Conservation (phyloP, 345 rosid genomes). For the Tarenaya hassleriana region DNA sequence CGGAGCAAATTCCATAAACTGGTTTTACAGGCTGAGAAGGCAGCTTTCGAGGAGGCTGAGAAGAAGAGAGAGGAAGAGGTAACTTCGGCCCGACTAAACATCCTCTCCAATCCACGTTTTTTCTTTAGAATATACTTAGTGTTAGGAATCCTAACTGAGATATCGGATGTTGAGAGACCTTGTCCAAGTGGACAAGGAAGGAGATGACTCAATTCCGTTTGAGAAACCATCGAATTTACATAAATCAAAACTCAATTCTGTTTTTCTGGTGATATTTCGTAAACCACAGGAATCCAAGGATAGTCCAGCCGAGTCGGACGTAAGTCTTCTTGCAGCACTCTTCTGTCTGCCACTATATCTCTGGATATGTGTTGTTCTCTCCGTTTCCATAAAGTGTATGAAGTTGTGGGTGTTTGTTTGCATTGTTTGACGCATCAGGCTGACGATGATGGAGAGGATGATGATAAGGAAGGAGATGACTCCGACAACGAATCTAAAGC, state of each 20-base stretch:
- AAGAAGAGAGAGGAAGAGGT: conserved; percentile 87
- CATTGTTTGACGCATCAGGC: conserved; percentile 34
- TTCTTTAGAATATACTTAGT: too few species aligned
- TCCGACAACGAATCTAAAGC: conserved; percentile 43
- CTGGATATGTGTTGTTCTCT: too few species aligned
- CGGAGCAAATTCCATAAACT: conserved; percentile 5
- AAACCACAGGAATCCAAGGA: conserved; percentile 64
- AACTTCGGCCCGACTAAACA: too few species aligned
- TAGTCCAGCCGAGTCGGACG: conserved; percentile 64
- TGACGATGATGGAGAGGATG: conserved; percentile 33
- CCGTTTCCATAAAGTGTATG: too few species aligned
- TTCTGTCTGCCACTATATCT: too few species aligned
- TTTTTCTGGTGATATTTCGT: conserved; percentile 20
- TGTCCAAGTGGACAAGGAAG: too few species aligned
- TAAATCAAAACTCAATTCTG: conserved; percentile 56
- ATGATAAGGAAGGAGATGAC: conserved; percentile 39
- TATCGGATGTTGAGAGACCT: too few species aligned
- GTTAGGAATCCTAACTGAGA: too few species aligned
- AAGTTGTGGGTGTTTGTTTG: too few species aligned
- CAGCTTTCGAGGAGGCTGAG: conserved; percentile 89
- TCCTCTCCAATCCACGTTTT: too few species aligned
- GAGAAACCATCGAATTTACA: conserved; percentile 16
- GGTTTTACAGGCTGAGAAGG: conserved; percentile 83
- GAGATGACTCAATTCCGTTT: too few species aligned
- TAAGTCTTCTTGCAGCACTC: conserved; percentile 31